Percentiles rank a stretch among this genome's conserved stretches.
These are phyloP conservation scores for Endotrypanum monterogeii DNA, from an alignment of 208 protist genomes.

Conservation along the genomic window DNA sequence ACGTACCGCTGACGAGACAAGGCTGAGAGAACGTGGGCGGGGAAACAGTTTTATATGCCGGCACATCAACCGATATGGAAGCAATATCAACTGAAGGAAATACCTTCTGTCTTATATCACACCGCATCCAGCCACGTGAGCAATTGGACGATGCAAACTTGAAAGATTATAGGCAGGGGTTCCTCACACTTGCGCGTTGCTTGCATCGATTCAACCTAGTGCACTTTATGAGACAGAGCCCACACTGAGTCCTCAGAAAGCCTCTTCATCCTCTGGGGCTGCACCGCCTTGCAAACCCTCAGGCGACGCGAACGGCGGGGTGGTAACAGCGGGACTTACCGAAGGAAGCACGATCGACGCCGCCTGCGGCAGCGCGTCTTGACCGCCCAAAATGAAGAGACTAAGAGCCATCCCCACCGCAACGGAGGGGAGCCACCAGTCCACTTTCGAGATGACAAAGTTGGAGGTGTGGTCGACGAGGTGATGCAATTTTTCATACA, in stretches of 20 bases:
- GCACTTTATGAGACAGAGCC: neutral
- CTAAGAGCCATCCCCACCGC: slow-evolving; percentile 70
- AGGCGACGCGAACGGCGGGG: slow-evolving; percentile 58
- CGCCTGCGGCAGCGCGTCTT: slow-evolving; percentile 51
- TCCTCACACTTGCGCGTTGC: neutral
- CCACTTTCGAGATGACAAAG: slow-evolving; percentile 74
- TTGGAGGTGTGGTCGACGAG: slow-evolving; percentile 79
- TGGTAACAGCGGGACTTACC: slow-evolving; percentile 50
- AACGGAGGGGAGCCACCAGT: slow-evolving; percentile 88
- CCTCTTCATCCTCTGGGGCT: slow-evolving; percentile 51
- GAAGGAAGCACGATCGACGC: slow-evolving; percentile 52
- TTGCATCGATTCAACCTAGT: neutral
- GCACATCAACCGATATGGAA: too few relatives aligned
- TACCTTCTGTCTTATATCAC: too few relatives aligned
- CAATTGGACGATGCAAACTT: too few relatives aligned
- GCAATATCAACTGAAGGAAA: too few relatives aligned
- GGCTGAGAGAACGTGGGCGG: too few relatives aligned
- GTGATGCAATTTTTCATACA: slow-evolving; percentile 85
- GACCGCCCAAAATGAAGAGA: slow-evolving; percentile 74
- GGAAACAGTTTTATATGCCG: too few relatives aligned
- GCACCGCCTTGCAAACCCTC: slow-evolving; percentile 26
- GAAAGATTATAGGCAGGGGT: too few relatives aligned
- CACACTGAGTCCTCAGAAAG: slow-evolving; percentile 3
- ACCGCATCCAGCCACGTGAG: too few relatives aligned
- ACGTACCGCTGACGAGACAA: too few relatives aligned